Evolutionary conservation across 331 rosid genomes (phyloP), one percentile per base, ranked within the genome.

Genomic region (Rhamnella rubrinervis): DNA sequence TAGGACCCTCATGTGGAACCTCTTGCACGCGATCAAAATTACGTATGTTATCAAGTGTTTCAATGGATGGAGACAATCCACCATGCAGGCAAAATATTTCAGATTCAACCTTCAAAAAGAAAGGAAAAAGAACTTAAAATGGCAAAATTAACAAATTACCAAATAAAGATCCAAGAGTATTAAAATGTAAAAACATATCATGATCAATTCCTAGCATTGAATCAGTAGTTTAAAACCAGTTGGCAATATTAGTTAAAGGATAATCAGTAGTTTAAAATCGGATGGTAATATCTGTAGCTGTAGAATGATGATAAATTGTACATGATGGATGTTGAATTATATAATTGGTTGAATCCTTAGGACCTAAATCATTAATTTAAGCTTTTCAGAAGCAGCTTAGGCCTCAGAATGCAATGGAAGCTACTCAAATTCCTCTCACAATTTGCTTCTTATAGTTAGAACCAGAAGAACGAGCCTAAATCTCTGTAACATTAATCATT

Each of bases 1-100:
- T 92, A 64, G 98, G 98, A 57, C 98, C 98, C 83, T 92, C 96
- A 10, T 87, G 95, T 65, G 98, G 96, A 82, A 92, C 98, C 86
- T 89, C 98, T 88, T 92, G 98, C 67, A 89, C 96, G 15, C 96
- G 98, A 66, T 92, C 98, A 77, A 89, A 92, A 71, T 87, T 92
- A 65, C 96, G 91, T 15, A 89, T 92, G 66, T 87, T 87, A 69
- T 92, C 96, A 15, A 92, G 96, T 78, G 92, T 92, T 74, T 89
- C 98, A 76, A 92, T 87, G 23, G 96, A 89, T 31, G 98, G 98
- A 60, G 98, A 92, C 74, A 92, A 70, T 75, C 98, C 96, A 72
- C 96, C 98, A 57, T 87, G 98, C 75, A 92, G 87, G 64, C 98
- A 92, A 71, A 92, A 92, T 80, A 92, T 92, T 84, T 92, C 98